Evolutionary conservation across 352 stramenopile species (phyloP), one percentile per base, ranked within the genome.

Genomic region (Pythium sukuiense): DNA sequence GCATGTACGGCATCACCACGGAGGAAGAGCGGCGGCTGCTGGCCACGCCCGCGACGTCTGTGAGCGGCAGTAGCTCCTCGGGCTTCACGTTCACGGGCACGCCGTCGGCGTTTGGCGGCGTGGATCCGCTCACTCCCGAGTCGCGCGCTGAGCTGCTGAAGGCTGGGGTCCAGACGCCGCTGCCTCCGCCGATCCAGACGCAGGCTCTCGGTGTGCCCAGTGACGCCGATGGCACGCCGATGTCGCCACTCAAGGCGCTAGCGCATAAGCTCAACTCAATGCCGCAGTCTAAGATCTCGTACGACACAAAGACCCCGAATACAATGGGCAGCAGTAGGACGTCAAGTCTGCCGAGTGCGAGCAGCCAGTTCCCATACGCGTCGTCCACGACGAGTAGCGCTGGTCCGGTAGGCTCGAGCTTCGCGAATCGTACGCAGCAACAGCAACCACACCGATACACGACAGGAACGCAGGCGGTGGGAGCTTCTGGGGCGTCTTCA

Each of bases 171-270:
- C 14, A 63, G 62, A 66, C 49, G 35, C 59, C 48, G 70, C 35
- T 56, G 59, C 59, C 48, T 57, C 61, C 65, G 45, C 37, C 62
- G 37, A 57, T 58, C 41, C 68, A 45, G 56, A 70, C 59, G 26
- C 49, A 27, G 9, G 59, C 35, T 30, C 27, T 26, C 14, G 6
- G 48, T 6, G 24, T 41, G 14, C 43, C 53, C 13, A 57, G 9
- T 18, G 61, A 65, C 29, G 48, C 46, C 4, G 57, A 66, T 24
- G 57, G 59, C 48, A 67, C 71, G 45, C 79, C 70, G n/a, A 55
- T 92, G 24, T 92, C 84, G 14, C 84, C 84, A 0, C 79, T 89
- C 39, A 78, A 83, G 45, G 77, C 79, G 52, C 80, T 92, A 55
- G 65, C 87, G 46, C 78, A 85, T 63, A 75, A 79, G 20, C 74